Percentiles rank a stretch among this genome's conserved stretches.
These are phyloP conservation scores for Rhodocollybia butyracea DNA, from an alignment of 768 basidiomycete species.

Conservation along the genomic window DNA sequence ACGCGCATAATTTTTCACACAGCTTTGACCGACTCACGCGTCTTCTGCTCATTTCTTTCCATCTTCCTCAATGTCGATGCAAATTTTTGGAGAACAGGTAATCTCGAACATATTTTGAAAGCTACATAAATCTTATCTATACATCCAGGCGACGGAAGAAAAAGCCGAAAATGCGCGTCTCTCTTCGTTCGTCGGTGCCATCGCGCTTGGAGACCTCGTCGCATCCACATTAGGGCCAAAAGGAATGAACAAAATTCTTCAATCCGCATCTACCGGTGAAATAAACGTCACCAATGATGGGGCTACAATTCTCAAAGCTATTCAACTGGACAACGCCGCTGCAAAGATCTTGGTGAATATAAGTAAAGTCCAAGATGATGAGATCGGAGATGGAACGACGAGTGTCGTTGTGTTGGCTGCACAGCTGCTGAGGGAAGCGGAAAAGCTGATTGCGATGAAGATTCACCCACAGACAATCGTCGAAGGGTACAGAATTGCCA, in stretches of 20 bases:
- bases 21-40: background rate
- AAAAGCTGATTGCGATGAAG: conserved; percentile 86
- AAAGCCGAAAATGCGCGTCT: conserved; percentile 98
- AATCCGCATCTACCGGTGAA: conserved; percentile 83
- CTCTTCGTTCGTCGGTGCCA: conserved; percentile 95
- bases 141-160: conserved; percentile 77
- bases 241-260: conserved; percentile 99
- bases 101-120: background rate
- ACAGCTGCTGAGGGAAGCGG: conserved; percentile 91
- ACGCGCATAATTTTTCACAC: background rate
- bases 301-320: conserved; percentile 96
- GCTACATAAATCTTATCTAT: background rate
- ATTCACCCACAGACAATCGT: conserved; percentile 98
- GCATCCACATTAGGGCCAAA: conserved; percentile 98
- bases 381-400: conserved; percentile 95
- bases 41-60: background rate
- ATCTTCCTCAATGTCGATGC: conserved; percentile 67
- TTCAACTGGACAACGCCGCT: conserved; percentile 96
- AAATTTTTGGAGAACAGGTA: conserved; percentile 69
- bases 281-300: conserved; percentile 99
- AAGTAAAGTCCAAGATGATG: conserved; percentile 99
- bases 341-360: conserved; percentile 99
- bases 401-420: conserved; percentile 89
- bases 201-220: conserved; percentile 96
- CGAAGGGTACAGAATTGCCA: conserved; percentile 94